A percentile compares a stretch with the other conserved stretches of the same genome.
These are phyloP conservation scores for Neonectria sp. DNA, from an alignment of 2,329 filamentous ascomycete species.

Conservation along the genomic window DNA sequence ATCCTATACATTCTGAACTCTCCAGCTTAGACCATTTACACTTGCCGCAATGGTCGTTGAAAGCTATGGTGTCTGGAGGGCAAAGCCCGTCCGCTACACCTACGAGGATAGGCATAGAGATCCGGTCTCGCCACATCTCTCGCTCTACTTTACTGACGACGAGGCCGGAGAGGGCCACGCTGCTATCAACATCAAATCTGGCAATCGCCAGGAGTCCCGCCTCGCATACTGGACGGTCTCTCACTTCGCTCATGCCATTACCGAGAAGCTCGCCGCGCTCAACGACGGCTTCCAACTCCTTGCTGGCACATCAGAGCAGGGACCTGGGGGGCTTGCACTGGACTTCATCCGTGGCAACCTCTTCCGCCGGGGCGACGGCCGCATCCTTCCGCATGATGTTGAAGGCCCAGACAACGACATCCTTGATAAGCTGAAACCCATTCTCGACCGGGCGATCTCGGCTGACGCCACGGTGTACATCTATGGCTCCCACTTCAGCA, in stretches of 20 bases:
- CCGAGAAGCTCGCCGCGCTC: neutral
- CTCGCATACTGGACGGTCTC: neutral
- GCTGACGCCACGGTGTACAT: neutral
- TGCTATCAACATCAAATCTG: neutral
- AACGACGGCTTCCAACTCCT: neutral
- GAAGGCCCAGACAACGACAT: neutral
- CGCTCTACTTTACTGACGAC: neutral
- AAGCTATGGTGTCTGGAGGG: neutral
- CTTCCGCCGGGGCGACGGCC: neutral
- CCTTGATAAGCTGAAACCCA: neutral
- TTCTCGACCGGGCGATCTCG: neutral
- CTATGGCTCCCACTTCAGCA: neutral
- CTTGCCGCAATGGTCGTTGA: neutral
- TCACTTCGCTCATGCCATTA: neutral
- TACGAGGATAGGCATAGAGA: neutral
- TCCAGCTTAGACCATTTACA: neutral
- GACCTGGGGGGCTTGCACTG: neutral
- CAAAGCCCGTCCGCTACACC: neutral
- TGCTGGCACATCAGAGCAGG: neutral
- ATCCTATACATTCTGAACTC: neutral
- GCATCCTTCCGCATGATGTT: neutral
- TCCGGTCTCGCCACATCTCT: neutral
- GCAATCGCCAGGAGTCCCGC: neutral
- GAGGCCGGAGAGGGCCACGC: neutral
- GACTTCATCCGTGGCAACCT: neutral